Conservation (phyloP, 1,139 yeast genomes). For the Protomyces lactucae-debilis region DNA sequence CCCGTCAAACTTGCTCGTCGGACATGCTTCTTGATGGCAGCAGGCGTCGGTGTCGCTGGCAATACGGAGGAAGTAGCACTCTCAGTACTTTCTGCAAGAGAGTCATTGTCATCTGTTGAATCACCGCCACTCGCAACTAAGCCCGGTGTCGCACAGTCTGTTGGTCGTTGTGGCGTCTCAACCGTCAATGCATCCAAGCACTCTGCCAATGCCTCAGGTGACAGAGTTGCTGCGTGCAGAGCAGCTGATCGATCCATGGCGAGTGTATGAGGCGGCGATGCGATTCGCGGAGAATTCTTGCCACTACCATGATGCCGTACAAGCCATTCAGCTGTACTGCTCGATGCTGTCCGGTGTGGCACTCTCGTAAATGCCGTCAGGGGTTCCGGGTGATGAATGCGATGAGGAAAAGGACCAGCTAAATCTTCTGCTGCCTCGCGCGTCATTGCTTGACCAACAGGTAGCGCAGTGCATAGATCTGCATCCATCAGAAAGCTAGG, state of each 20-base stretch:
- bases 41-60: background rate
- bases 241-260: background rate
- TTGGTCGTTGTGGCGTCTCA: background rate
- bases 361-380: background rate
- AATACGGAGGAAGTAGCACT: background rate
- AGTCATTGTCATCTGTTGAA: background rate
- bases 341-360: background rate
- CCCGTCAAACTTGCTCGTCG: background rate
- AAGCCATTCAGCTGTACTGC: background rate
- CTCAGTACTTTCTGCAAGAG: background rate
- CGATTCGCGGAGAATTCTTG: too few species aligned
- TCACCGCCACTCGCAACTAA: background rate
- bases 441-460: too few species aligned
- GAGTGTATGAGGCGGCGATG: background rate
- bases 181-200: background rate
- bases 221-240: background rate
- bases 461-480: background rate
- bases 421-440: background rate
- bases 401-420: background rate
- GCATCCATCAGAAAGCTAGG: background rate
- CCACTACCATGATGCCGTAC: background rate
- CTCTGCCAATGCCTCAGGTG: background rate
- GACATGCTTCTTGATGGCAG: background rate
- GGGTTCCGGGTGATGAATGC: background rate
- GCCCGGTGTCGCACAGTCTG: background rate